Conservation (phyloP, 2,329 filamentous ascomycete genomes). For the Colletotrichum shisoi region DNA sequence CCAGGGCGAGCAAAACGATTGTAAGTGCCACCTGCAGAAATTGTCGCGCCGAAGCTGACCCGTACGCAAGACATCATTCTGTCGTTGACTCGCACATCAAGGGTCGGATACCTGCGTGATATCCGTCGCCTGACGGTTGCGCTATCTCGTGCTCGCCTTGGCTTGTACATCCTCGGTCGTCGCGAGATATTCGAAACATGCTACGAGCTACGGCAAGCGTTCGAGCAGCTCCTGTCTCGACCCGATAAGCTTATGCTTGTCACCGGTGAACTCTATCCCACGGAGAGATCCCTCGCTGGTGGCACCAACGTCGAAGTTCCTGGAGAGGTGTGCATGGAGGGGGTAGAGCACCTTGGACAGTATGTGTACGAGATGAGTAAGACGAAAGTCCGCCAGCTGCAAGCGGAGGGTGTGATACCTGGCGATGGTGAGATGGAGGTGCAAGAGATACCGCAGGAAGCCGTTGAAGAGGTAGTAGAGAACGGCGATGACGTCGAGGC, state of each 20-base stretch:
- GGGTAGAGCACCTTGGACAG: conserved; percentile 91
- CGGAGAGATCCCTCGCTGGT: conserved; percentile 60
- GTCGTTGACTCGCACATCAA: conserved; percentile 86
- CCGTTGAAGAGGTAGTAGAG: conserved; percentile 41
- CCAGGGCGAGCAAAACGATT: conserved; percentile 99
- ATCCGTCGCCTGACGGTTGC: conserved; percentile 93
- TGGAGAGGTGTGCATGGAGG: conserved; percentile 78
- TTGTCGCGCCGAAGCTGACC: conserved; percentile 40
- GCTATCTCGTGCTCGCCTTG: conserved; percentile 87
- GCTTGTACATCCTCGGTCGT: conserved; percentile 90
- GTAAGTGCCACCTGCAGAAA: conserved; percentile 61
- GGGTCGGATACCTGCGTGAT: conserved; percentile 91
- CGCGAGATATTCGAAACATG: conserved; percentile 87
- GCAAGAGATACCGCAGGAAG: conserved; percentile 44
- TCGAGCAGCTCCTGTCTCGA: conserved; percentile 77
- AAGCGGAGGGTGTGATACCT: conserved; percentile 47
- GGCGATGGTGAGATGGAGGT: conserved; percentile 43
- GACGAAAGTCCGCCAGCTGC: conserved; percentile 61
- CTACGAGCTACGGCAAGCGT: conserved; percentile 86
- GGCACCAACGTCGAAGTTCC: conserved; percentile 60
- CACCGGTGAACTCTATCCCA: conserved; percentile 86
- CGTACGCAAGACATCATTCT: conserved; percentile 82
- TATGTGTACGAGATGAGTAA: conserved; percentile 97
- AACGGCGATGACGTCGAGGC: conserved; percentile 40
- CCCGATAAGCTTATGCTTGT: conserved; percentile 82